These are phyloP conservation scores for Perilla frutescens DNA, from an alignment of 257 asterid species.

Conservation along the genomic window DNA sequence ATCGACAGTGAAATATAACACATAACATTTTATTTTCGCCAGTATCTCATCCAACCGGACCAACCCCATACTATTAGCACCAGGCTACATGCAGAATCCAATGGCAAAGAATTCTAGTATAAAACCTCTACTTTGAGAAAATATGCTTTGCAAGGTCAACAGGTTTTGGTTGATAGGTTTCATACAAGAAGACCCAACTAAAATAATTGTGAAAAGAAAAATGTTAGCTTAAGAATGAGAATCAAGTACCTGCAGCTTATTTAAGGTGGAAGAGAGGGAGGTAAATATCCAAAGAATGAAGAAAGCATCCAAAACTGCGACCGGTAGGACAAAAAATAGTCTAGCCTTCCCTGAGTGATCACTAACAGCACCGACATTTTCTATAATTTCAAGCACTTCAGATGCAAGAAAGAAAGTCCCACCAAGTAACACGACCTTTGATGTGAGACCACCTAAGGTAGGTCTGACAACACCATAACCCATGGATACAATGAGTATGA, in stretches of 20 bases:
- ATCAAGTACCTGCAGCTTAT: slow-evolving; percentile 90
- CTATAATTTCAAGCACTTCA: slow-evolving; percentile 84
- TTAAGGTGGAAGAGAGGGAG: slow-evolving; percentile 82
- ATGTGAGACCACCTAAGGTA: slow-evolving; percentile 94
- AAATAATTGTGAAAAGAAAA: background rate
- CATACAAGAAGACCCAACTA: slow-evolving; percentile 12
- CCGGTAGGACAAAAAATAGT: slow-evolving; percentile 85
- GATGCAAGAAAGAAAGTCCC: slow-evolving; percentile 89
- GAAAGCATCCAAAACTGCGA: slow-evolving; percentile 93
- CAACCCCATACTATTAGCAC: background rate
- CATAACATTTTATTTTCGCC: background rate
- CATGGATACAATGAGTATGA: slow-evolving; percentile 90
- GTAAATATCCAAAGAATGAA: slow-evolving; percentile 95
- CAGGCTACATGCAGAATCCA: slow-evolving; percentile 27
- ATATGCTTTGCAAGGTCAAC: background rate
- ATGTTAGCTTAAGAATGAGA: slow-evolving; percentile 19
- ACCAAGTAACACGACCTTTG: slow-evolving; percentile 88
- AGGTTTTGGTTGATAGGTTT: slow-evolving; percentile 18
- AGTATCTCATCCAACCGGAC: background rate
- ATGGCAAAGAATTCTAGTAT: slow-evolving; percentile 10
- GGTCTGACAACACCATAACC: slow-evolving; percentile 98
- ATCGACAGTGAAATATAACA: slow-evolving; percentile 17
- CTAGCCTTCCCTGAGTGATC: slow-evolving; percentile 95
- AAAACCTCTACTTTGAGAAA: slow-evolving; percentile 10
- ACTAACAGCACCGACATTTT: slow-evolving; percentile 90